phyloP scores from a whole-genome alignment of 306 rosid species.

The Vicia villosa region DNA sequence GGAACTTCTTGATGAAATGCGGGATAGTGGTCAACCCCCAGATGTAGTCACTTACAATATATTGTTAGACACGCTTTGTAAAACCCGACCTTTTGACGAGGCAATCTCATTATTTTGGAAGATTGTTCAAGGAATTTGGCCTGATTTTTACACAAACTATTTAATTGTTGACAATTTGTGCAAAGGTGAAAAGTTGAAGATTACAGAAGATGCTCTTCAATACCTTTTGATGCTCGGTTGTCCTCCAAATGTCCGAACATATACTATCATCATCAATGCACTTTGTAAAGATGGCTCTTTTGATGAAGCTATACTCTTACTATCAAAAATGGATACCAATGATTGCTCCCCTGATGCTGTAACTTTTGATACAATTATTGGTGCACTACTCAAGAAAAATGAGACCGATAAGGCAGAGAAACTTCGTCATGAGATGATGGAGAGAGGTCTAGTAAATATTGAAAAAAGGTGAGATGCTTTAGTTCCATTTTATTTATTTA shows the following conservation, averaged over 20 bases:
- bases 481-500: constrained; percentile 7
- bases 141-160: constrained; percentile 19
- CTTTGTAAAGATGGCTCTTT: constrained; percentile 42
- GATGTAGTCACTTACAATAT: constrained; percentile 44
- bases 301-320: constrained; percentile 40
- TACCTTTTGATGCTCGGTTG: constrained; percentile 32
- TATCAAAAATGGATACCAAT: constrained; percentile 39
- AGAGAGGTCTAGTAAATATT: constrained; percentile 35
- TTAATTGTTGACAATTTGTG: constrained; percentile 28
- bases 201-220: constrained; percentile 30
- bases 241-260: constrained; percentile 42
- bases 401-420: constrained; percentile 39
- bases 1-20: constrained; percentile 41
- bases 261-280: constrained; percentile 43
- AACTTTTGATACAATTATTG: constrained; percentile 38
- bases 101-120: constrained; percentile 41
- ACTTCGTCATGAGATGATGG: constrained; percentile 38
- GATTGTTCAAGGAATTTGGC: constrained; percentile 33
- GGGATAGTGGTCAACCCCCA: constrained; percentile 36
- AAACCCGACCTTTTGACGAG: constrained; percentile 35
- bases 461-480: constrained; percentile 29
- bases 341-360: constrained; percentile 43
- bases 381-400: constrained; percentile 37
- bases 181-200: constrained; percentile 40
- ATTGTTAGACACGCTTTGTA: constrained; percentile 41